Base-by-base conservation (phyloP, 352 stramenopile species). In the Pythium brassicae region DNA sequence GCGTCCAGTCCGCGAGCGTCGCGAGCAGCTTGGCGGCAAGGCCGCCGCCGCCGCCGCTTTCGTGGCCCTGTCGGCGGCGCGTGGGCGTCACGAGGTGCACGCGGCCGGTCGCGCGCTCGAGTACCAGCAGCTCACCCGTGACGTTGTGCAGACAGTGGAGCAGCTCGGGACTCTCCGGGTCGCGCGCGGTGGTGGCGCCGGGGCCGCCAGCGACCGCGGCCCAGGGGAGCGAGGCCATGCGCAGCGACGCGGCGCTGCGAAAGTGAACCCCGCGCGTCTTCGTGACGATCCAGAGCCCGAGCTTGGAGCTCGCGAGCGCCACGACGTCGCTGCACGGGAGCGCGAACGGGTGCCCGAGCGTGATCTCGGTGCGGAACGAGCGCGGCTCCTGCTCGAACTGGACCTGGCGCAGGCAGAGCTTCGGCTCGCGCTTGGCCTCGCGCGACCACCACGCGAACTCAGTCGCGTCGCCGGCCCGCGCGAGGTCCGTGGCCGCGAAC, bases 401-500 rank as follows among this genome's bases (percentile, higher is more conserved):
- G 50, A 95, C 49, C 62, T 80, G 74, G 47, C 86, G 82, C 23
- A 86, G 57, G 34, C 80, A 87, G 11, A 95, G 59, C 55, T 78
- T 83, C 3, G 77, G 78, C 20, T 85, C 72, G 14, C 77, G 55
- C 45, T 86, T 84, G 35, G 67, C 68, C 40, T 87, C 80, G 9
- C 70, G 76, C 12, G 79, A 89, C 83, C 79, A 92, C 83, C 83
- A 95, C 45, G 71, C 74, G 23, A 95, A 66, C 52, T 93, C 83
- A 23, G 66, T 70, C 49, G 62, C 63, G 14, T 77, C 69, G 46
- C 59, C 72, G 34, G 67, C 42, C 46, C 69, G 76, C 17, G 72
- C 59, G 25, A 76, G 74, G 34, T 74, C 63, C 0, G 54, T 68
- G 15, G 76, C 74, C 20, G 78, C 76, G 68, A 92, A 92, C 4